Base-by-base conservation (phyloP, 805 yeast species). In the Millerozyma acaciae region DNA sequence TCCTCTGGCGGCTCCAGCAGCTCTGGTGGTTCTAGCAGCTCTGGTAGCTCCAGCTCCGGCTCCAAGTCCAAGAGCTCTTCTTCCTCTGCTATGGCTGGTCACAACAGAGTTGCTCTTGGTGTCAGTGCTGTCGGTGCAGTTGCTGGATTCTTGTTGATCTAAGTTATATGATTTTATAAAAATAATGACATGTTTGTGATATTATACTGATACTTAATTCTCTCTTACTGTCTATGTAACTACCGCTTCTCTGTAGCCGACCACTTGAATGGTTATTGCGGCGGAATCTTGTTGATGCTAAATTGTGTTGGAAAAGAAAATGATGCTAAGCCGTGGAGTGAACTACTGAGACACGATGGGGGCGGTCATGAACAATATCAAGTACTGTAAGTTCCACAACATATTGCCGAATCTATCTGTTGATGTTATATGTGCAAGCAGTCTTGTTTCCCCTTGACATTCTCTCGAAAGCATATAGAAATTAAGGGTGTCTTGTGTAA, bases 401-500 rank as follows among this genome's bases (percentile, higher is more conserved):
- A 64, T 54, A 37, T 65, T 63, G 41, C 65, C 72, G 12, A 54
- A 31, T 33, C 68, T 61, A 28, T 65, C 70, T 6, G 51, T 39
- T 2, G 71, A 70, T n/a, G n/a, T n/a, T n/a, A n/a, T n/a, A n/a
- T n/a, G n/a, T n/a, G n/a, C n/a, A n/a, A n/a, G n/a, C n/a, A 29
- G 5, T 17, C 5, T 8, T 28, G 29, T 8, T 21, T 6, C 16
- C 15, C 12, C 17, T 23, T 13, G 7, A 33, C 33, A 21, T 39
- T 44, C 14, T 18, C 16, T 40, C 48, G n/a, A 46, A 45, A 10
- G 52, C n/a, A n/a, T n/a, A n/a, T n/a, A n/a, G n/a, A n/a, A n/a
- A n/a, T n/a, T n/a, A n/a, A n/a, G n/a, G n/a, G n/a, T 39, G 21
- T 47, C 46, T 19, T 51, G 40, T 8, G 59, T 42, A 14, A 65